These are phyloP conservation scores for Hura crepitans DNA, from an alignment of 441 rosid genomes.

Conservation along the genomic window DNA sequence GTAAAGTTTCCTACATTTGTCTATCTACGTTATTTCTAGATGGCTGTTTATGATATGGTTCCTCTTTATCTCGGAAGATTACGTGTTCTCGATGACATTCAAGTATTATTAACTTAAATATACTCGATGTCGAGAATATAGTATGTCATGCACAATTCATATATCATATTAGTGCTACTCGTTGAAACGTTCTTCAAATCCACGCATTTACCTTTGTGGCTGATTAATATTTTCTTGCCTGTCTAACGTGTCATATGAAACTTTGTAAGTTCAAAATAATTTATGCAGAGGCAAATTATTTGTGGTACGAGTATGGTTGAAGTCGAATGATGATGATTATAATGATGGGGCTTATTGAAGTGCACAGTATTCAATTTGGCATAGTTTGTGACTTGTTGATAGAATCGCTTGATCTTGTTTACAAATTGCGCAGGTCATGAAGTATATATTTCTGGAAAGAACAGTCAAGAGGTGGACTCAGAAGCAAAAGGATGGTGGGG, in stretches of 20 bases:
- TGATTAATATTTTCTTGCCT: neutral
- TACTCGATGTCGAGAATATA: neutral
- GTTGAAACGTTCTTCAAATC: neutral
- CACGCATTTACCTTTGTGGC: neutral
- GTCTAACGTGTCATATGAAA: neutral
- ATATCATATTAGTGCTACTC: neutral
- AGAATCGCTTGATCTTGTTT: neutral
- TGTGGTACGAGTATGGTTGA: neutral
- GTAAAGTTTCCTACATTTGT: neutral
- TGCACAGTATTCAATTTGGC: neutral
- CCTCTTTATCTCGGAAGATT: neutral
- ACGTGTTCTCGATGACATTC: neutral
- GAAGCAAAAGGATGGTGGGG: neutral
- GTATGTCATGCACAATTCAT: neutral
- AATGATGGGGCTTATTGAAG: neutral
- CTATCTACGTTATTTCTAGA: neutral
- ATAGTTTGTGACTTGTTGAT: neutral
- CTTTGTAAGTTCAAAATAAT: too few relatives aligned
- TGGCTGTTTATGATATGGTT: neutral
- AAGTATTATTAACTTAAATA: neutral
- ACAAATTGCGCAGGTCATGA: conserved; percentile 14
- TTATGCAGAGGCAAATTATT: neutral
- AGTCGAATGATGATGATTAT: neutral
- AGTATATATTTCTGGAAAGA: conserved; percentile 16
- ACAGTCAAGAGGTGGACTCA: conserved; percentile 16